Percentiles rank a stretch among this genome's conserved stretches.
These are phyloP conservation scores for Fusarium secorum DNA, from an alignment of 2,329 filamentous ascomycete species.

Conservation along the genomic window DNA sequence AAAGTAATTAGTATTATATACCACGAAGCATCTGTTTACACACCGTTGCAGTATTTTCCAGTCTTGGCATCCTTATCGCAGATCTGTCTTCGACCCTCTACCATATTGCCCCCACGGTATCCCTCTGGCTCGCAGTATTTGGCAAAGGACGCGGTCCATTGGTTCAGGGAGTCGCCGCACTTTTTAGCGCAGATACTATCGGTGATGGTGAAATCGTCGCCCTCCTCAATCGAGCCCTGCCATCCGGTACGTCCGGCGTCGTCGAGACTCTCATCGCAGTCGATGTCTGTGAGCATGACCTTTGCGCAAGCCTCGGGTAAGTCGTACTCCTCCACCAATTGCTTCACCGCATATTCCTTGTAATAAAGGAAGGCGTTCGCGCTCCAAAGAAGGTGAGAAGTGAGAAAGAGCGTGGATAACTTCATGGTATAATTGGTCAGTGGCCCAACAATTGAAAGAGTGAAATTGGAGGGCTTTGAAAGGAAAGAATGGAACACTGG, in stretches of 20 bases:
- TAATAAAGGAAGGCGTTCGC: not conserved
- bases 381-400: rapidly evolving
- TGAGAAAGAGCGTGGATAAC: not conserved
- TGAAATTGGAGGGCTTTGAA: not conserved
- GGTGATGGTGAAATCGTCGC: not conserved
- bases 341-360: not conserved
- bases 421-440: rapidly evolving
- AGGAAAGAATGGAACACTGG: not conserved
- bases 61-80: conserved; percentile 6
- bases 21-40: rapidly evolving
- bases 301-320: not conserved
- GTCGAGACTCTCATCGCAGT: not conserved
- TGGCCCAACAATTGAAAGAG: not conserved
- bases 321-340: not conserved
- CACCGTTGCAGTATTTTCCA: not conserved
- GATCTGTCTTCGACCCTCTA: not conserved
- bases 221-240: not conserved
- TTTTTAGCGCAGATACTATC: not conserved
- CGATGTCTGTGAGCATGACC: not conserved
- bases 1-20: too few species aligned
- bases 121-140: not conserved
- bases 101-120: not conserved
- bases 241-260: not conserved
- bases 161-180: not conserved
- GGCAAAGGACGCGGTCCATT: not conserved